Conservation (phyloP, 345 rosid genomes). For the Microthlaspi erraticum region DNA sequence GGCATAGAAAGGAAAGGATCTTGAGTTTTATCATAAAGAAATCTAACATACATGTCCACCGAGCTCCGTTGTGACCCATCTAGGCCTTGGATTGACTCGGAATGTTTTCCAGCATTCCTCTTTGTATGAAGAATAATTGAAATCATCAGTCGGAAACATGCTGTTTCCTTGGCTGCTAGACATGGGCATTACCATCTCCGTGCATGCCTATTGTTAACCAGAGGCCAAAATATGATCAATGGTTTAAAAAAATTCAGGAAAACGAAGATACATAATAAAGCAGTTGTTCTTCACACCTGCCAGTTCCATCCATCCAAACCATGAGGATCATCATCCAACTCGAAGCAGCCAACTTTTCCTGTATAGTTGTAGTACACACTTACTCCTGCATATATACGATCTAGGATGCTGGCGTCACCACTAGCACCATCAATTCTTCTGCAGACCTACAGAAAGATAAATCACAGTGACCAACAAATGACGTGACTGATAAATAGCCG, state of each 20-base stretch:
- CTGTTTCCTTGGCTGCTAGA: conserved; percentile 65
- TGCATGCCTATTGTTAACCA: conserved; percentile 65
- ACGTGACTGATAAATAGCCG: neutral
- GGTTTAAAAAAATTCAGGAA: neutral
- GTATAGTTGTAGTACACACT: conserved; percentile 82
- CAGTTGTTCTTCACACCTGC: conserved; percentile 61
- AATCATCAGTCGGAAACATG: conserved; percentile 70
- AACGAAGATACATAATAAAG: conserved; percentile 2
- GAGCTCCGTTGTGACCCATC: conserved; percentile 81
- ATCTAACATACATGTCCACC: conserved; percentile 81
- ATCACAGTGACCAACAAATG: neutral
- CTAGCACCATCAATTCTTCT: conserved; percentile 68
- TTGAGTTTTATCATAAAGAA: conserved; percentile 15
- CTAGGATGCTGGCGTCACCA: conserved; percentile 58
- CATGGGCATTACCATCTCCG: conserved; percentile 97
- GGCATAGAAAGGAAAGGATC: neutral
- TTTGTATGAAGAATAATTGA: conserved; percentile 65
- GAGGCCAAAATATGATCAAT: neutral
- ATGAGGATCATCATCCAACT: conserved; percentile 96
- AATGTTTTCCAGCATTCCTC: conserved; percentile 71
- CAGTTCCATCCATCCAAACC: conserved; percentile 93
- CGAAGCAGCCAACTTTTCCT: conserved; percentile 70
- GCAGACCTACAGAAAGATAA: conserved; percentile 62
- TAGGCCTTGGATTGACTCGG: conserved; percentile 73
- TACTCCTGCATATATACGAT: conserved; percentile 74